Evolutionary conservation across 805 yeast genomes (phyloP), one percentile per base, ranked within the genome.

Genomic region (Trichomonascus vanleenenianus): DNA sequence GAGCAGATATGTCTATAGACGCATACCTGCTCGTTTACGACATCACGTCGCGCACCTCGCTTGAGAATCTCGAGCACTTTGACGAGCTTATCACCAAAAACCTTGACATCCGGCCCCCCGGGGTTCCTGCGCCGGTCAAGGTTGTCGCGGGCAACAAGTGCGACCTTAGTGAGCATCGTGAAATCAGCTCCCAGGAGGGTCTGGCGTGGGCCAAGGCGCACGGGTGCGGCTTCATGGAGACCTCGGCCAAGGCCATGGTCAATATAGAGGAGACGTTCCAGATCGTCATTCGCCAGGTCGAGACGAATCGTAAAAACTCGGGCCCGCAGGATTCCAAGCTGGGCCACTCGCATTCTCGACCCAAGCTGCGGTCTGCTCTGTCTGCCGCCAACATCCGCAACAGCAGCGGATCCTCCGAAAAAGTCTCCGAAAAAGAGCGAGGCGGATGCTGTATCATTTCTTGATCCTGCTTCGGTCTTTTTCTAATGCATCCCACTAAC

Each of bases 171-270:
- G 72, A 69, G 45, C 71, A 78, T 45, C 75, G 86, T 48, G 75
- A 71, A 48, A 84, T 82, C 12, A 65, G 76, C 20, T 63, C 64
- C 30, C 72, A 66, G 12, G 82, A 79, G 59, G 81, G 79, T 9
- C 53, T 64, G 33, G 60, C 60, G 36, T 70, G 85, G 56, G 89
- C 91, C 33, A 71, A 74, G 48, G 67, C 71, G 46, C 79, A 82
- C 56, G 70, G 72, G 45, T 74, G 81, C 47, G 85, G 85, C 35
- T 88, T 87, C 62, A 74, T 86, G 63, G 97, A 88, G 65, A 87
- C 96, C 3, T 78, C 87, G 42, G 96, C 96, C 14, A 86, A 86
- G 62, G 84, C 83, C 56, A 81, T 85, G 55, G 79, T 83, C 57
- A 85, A 88, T 56, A 94, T 88, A 36, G 91, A 83, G 58, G 83